Conservation (phyloP, 352 stramenopile species). For the Aphanomyces astaci region DNA sequence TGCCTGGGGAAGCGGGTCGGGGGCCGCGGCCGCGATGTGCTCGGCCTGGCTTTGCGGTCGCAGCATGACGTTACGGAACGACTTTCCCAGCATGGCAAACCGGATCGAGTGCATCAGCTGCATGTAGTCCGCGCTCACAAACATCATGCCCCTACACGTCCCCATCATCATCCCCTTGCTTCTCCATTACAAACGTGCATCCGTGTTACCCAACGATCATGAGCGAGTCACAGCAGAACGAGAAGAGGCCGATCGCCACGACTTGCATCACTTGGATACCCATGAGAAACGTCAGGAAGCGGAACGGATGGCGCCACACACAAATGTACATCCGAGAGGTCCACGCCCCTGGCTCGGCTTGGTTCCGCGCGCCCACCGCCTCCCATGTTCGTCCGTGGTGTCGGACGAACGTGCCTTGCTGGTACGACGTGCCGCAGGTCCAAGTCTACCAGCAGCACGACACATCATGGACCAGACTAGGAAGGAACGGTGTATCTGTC, state of each 20-base stretch:
- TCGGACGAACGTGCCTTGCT: neutral
- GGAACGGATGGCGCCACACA: slow-evolving; percentile 6
- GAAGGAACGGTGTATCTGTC: no score
- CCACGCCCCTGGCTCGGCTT: slow-evolving; percentile 9
- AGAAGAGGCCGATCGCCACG: neutral
- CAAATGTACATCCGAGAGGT: neutral
- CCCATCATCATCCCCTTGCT: neutral
- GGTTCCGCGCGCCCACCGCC: neutral
- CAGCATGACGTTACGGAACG: slow-evolving; percentile 17
- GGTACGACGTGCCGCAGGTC: neutral
- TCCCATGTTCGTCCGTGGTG: neutral
- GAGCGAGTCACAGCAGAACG: slow-evolving; percentile 15
- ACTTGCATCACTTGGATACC: slow-evolving; percentile 13
- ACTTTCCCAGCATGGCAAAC: slow-evolving; percentile 19
- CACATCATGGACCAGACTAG: neutral
- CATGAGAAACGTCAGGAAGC: slow-evolving; percentile 20
- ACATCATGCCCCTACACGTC: slow-evolving; percentile 14
- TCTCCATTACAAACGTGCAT: neutral
- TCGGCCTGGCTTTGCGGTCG: neutral
- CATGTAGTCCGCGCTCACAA: slow-evolving; percentile 22
- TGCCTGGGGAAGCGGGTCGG: neutral
- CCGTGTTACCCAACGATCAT: slow-evolving; percentile 17
- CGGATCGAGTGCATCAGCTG: slow-evolving; percentile 22
- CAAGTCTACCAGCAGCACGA: neutral
- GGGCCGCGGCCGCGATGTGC: neutral